These are phyloP conservation scores for Phoma sp. DNA, from an alignment of 2,329 filamentous ascomycete genomes.

Conservation along the genomic window DNA sequence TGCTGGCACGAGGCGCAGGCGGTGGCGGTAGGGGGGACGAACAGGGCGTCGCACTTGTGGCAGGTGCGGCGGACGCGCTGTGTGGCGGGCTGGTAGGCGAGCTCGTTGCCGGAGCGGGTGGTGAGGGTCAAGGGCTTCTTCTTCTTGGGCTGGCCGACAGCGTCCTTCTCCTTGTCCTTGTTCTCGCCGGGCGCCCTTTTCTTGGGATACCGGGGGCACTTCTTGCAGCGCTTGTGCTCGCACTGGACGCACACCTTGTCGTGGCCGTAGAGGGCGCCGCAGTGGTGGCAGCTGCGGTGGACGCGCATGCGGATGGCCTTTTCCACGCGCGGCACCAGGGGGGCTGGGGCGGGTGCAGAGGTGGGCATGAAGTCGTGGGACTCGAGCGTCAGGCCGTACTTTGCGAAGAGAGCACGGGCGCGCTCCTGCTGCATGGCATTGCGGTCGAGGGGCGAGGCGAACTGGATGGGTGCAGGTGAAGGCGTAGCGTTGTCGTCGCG, in stretches of 20 bases:
- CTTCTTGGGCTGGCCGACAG: constrained; percentile 56
- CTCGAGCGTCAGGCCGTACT: constrained; percentile 52
- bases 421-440: constrained; percentile 48
- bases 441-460: constrained; percentile 33
- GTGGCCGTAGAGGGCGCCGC: constrained; percentile 74
- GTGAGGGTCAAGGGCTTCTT: constrained; percentile 66
- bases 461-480: constrained; percentile 4
- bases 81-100: constrained; percentile 73
- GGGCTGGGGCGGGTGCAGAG: constrained; percentile 30
- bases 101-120: constrained; percentile 69
- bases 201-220: constrained; percentile 76
- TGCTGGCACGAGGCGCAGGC: constrained; percentile 74
- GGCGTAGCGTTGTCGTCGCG: constrained; percentile 35
- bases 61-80: constrained; percentile 79
- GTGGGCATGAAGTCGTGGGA: constrained; percentile 46
- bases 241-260: constrained; percentile 78
- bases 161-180: constrained; percentile 28
- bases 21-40: constrained; percentile 59
- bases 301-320: constrained; percentile 80
- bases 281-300: constrained; percentile 81
- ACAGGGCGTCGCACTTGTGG: constrained; percentile 73
- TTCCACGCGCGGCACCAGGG: constrained; percentile 63
- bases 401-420: constrained; percentile 50
- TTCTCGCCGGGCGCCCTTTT: constrained; percentile 59
- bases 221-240: constrained; percentile 79